A percentile compares a stretch with the other conserved stretches of the same genome.
Conservation (phyloP, 768 basidiomycete genomes). For the Auricularia heimuer region DNA sequence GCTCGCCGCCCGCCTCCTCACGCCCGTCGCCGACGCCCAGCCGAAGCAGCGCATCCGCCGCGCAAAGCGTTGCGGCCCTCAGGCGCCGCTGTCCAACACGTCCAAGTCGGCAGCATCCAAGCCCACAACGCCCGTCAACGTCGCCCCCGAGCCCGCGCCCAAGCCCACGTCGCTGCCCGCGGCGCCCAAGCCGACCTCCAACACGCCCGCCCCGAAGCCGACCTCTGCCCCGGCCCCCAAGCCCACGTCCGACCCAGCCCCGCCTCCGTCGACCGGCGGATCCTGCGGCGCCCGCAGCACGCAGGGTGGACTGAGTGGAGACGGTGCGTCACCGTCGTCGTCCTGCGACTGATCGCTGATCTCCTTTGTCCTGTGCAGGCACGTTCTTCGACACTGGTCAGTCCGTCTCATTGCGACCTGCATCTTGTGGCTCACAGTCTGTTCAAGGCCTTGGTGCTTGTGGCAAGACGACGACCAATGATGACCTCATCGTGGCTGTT, state of each 20-base stretch:
- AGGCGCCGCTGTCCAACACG: background rate
- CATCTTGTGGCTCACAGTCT: too few species aligned
- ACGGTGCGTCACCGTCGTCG: background rate
- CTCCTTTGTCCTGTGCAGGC: background rate
- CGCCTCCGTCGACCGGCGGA: background rate
- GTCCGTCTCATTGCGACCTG: too few species aligned
- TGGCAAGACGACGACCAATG: slow-evolving; percentile 43
- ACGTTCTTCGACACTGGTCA: slow-evolving; percentile 48
- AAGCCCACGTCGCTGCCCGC: background rate
- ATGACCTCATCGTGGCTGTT: slow-evolving; percentile 47
- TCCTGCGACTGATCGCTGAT: background rate
- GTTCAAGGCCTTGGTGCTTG: slow-evolving; percentile 41
- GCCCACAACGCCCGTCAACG: background rate
- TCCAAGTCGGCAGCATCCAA: background rate
- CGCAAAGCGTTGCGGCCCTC: background rate
- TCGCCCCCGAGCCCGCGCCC: background rate
- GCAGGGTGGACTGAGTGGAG: background rate
- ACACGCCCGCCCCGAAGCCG: background rate
- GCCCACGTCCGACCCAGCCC: background rate
- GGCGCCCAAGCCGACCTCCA: background rate
- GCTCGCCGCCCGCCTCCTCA: background rate
- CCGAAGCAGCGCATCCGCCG: background rate
- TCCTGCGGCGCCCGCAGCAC: background rate
- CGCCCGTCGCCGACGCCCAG: background rate
- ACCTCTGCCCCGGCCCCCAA: background rate